phyloP scores from a whole-genome alignment of 2,329 filamentous ascomycete genomes.

The Keithomyces neogunnii region DNA sequence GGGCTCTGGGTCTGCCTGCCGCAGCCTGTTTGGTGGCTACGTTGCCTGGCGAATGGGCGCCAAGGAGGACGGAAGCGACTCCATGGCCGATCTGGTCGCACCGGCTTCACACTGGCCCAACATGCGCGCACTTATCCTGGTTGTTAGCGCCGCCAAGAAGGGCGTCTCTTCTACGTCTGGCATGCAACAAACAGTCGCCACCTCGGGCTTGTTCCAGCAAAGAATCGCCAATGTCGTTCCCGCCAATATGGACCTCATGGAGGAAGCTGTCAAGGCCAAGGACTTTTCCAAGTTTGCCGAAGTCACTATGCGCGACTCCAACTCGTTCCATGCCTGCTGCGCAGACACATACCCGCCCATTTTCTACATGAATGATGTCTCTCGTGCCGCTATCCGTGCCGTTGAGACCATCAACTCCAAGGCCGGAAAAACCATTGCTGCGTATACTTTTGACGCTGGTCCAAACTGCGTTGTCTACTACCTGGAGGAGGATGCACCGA shows the following conservation, averaged over 20 bases:
- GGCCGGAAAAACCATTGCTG: conserved; percentile 72
- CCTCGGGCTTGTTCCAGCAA: conserved; percentile 76
- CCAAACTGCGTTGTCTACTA: conserved; percentile 98
- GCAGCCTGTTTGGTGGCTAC: conserved; percentile 88
- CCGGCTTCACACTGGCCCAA: conserved; percentile 87
- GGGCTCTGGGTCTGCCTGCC: conserved; percentile 89
- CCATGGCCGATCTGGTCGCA: conserved; percentile 79
- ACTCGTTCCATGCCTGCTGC: conserved; percentile 93
- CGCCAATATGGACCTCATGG: conserved; percentile 74
- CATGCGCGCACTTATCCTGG: conserved; percentile 87
- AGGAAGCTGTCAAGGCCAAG: conserved; percentile 64
- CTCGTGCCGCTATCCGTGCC: conserved; percentile 73
- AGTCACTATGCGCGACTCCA: conserved; percentile 93
- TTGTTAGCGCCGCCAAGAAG: conserved; percentile 91
- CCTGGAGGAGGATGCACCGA: conserved; percentile 64
- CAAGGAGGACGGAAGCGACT: conserved; percentile 73
- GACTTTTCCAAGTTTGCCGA: conserved; percentile 85
- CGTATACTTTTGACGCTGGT: conserved; percentile 96
- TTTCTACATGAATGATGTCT: conserved; percentile 97
- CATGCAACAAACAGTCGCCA: conserved; percentile 95
- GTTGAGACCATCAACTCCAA: conserved; percentile 82
- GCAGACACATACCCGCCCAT: conserved; percentile 95
- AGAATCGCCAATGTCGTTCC: conserved; percentile 73
- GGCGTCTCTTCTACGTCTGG: conserved; percentile 85
- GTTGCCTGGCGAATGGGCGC: conserved; percentile 86